Percentiles rank a stretch among this genome's conserved stretches.
Conservation (phyloP, 148 eudicot species). For the Rhododendron henanense region DNA sequence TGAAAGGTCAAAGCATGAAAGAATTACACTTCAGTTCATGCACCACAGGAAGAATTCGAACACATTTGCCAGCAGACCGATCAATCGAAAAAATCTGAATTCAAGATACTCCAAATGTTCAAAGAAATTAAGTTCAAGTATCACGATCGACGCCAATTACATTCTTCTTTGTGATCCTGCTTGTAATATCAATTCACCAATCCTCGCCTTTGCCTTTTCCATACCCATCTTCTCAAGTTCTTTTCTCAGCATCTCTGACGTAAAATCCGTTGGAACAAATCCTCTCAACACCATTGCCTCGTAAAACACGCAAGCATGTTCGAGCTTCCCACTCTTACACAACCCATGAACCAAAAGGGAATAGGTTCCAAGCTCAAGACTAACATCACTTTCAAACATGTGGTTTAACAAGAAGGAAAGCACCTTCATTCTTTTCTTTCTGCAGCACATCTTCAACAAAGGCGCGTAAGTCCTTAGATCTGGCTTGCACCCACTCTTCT, state of each 20-base stretch:
- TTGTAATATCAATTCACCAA: conserved; percentile 43
- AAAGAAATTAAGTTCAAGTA: neutral
- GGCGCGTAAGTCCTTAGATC: conserved; percentile 60
- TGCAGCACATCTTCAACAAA: conserved; percentile 72
- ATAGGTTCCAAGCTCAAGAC: conserved; percentile 58
- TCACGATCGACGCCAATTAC: neutral
- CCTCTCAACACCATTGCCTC: conserved; percentile 58
- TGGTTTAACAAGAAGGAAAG: conserved; percentile 57
- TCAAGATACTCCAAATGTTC: neutral
- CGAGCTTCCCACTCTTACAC: conserved; percentile 47
- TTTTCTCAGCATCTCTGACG: conserved; percentile 36
- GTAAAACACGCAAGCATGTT: conserved; percentile 62
- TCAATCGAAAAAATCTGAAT: neutral
- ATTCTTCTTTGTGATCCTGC: conserved; percentile 20
- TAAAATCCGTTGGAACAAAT: conserved; percentile 47
- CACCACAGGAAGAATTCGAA: neutral
- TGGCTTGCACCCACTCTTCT: conserved; percentile 46
- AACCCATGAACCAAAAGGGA: conserved; percentile 61
- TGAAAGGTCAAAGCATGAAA: neutral
- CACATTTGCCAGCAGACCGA: neutral
- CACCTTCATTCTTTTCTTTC: conserved; percentile 71
- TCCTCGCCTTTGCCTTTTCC: conserved; percentile 46
- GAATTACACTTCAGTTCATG: neutral
- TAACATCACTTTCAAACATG: conserved; percentile 65
- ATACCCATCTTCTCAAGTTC: conserved; percentile 59